A percentile compares a stretch with the other conserved stretches of the same genome.
These are phyloP conservation scores for Pestalotiopsis sp. DNA, from an alignment of 2,329 filamentous ascomycete species.

Conservation along the genomic window DNA sequence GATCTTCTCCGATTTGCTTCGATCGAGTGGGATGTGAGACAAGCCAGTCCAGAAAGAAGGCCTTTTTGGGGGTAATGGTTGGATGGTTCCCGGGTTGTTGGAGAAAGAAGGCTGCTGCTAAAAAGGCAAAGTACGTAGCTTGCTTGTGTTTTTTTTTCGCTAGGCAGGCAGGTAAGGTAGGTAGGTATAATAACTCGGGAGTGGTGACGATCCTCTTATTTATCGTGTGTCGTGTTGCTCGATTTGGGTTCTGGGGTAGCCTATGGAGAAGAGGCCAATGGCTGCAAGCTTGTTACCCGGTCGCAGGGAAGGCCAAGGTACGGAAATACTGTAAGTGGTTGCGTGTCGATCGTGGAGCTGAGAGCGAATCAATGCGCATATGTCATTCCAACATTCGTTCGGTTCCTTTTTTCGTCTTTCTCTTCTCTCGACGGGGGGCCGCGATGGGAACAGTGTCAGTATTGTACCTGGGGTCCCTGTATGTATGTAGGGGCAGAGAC, in stretches of 20 bases:
- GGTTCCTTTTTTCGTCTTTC: neutral
- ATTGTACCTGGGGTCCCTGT: neutral
- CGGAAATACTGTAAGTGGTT: neutral
- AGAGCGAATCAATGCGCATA: neutral
- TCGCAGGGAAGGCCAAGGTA: neutral
- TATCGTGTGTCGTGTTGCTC: conserved; percentile 8
- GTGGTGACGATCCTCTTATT: conserved; percentile 9
- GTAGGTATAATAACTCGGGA: neutral
- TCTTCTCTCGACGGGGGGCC: neutral
- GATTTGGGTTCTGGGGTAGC: neutral
- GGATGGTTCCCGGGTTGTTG: neutral
- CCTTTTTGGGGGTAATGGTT: neutral
- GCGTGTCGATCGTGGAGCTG: neutral
- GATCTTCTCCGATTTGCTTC: conserved; percentile 4
- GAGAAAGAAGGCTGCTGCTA: neutral
- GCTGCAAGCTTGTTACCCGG: neutral
- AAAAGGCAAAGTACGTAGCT: neutral
- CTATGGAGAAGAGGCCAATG: neutral
- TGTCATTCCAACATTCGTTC: neutral
- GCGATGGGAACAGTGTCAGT: neutral
- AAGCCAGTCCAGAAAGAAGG: conserved; percentile 3
- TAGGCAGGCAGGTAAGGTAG: neutral
- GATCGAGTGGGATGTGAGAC: conserved; percentile 14
- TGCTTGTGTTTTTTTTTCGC: too few relatives aligned
- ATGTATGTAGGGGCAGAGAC: neutral